Base-by-base conservation (phyloP, 163 green algal species). In the Volvox carteri region DNA sequence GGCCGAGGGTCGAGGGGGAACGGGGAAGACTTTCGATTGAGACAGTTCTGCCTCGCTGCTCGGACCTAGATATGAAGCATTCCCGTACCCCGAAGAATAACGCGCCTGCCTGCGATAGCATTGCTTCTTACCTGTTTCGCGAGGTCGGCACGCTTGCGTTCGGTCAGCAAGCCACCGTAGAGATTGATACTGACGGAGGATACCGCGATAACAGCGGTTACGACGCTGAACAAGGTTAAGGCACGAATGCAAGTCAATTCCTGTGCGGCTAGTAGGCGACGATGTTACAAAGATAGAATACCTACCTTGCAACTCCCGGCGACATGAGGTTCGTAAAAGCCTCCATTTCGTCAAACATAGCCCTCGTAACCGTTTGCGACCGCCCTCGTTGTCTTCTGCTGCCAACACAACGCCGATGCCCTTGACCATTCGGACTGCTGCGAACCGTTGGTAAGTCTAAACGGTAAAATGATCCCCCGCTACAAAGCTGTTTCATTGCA, bases 341-440 rank as follows among this genome's bases (percentile, higher is more conserved):
- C 21, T 89, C 84, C 84, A 89, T 89, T 33, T 89, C 84, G 12
- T 88, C 83, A 62, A 88, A 88, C 41, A 84, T 78, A 1, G 72
- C 84, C 8, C 67, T 46, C 21, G 50, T 80, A 11, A 80, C 39
- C 19, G n/a, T 28, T 28, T 33, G 65, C 19, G 80, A 65, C 19
- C 46, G 30, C 42, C 65, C 80, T 8, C 18, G 21, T 42, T 25
- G 73, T n/a, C 73, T 42, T 50, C n/a, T 60, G 7, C 28, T 5
- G 23, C 44, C 41, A 1, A 14, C 16, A 46, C 42, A 67, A 65
- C 42, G 21, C 16, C 21, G 18, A 65, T 44, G 73, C 8, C 30
- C 70, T 35, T 9, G 7, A 21, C 70, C 39, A 78, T 56, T 41
- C 37, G 37, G 21, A 39, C 44, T 52, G 21, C 11, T 30, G 37